Base-by-base conservation (phyloP, 108 stramenopile species). In the Skeletonema grethae region DNA sequence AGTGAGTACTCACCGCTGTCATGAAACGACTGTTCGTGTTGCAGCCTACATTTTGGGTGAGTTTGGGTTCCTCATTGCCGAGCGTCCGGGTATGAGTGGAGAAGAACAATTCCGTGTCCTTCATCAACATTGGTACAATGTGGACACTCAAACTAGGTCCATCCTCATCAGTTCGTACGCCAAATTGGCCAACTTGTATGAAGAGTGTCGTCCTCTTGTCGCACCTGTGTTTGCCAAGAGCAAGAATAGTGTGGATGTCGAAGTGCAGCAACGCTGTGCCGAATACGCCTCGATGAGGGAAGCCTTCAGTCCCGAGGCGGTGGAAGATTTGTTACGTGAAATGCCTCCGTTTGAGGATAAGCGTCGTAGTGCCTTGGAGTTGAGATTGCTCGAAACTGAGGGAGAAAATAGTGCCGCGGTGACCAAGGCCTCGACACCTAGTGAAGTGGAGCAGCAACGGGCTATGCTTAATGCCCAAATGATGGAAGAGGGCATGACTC, bases 11-110 rank as follows among this genome's bases (percentile, higher is more conserved):
- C 84, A 89, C 56, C 87, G 89, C 16, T 93, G 88, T 60, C 98
- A 97, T 75, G 95, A 95, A 68, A 95, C 91, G 2, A 92, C 93
- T 16, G 95, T 99, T 12, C 85, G 87, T 29, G 88, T 98, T 3
- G 97, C 95, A 2, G 94, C 96, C 3, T 99, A 99, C 73, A 82
- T 99, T 11, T 93, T 99, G 34, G 98, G 98, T 22, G 98, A 99
- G 76, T 98, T 98, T 69, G 98, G 98, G 7, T 97, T 96, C 80
- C 81, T 97, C 62, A 95, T 99, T 45, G 96, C 95, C 3, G 97
- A 97, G 76, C 80, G 95, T 70, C 93, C 94, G 13, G 89, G 94
- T 36, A 93, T 91, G 90, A 88, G 88, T 67, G 94, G 94, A 11
- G 91, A 96, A 69, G 93, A 93, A 50, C 97, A 97, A 80, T 97